A percentile compares a stretch with the other conserved stretches of the same genome.
These are phyloP conservation scores for Taphrina sp. DNA, from an alignment of 1,139 yeast genomes.

Conservation along the genomic window DNA sequence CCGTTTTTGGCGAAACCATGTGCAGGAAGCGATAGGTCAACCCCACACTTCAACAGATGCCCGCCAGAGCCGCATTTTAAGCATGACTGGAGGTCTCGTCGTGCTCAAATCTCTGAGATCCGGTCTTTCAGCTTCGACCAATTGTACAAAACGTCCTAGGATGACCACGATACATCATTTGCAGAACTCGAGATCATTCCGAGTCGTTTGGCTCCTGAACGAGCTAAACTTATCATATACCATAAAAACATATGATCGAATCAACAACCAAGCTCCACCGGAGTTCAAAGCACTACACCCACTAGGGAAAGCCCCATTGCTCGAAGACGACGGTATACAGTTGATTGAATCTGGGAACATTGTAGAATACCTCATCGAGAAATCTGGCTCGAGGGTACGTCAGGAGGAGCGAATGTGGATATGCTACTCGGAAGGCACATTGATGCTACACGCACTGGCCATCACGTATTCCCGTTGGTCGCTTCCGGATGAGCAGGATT, in stretches of 20 bases:
- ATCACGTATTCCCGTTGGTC: constrained; percentile 30
- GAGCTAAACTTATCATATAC: constrained; percentile 55
- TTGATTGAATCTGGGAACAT: constrained; percentile 42
- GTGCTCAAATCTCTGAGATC: no score
- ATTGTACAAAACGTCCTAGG: no score
- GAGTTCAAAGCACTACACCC: constrained; percentile 57
- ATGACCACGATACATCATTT: constrained; percentile 42
- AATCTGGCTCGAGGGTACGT: constrained; percentile 43
- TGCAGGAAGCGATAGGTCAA: no score
- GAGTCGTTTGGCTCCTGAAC: constrained; percentile 58
- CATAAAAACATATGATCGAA: constrained; percentile 44
- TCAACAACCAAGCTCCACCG: constrained; percentile 44
- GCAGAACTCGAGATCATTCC: constrained; percentile 55
- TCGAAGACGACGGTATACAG: constrained; percentile 47
- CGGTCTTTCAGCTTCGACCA: no score
- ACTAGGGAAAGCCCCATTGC: constrained; percentile 57
- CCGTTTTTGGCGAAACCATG: no score
- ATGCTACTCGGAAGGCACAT: constrained; percentile 60
- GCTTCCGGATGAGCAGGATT: background rate
- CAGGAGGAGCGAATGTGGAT: constrained; percentile 43
- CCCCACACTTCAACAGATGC: no score
- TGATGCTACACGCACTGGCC: constrained; percentile 47
- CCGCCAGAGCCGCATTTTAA: no score
- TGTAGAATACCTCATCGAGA: constrained; percentile 40
- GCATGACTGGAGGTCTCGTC: no score